These are phyloP conservation scores for Oryza longistaminata DNA, from an alignment of 176 grass and related monocot genomes.

Conservation along the genomic window DNA sequence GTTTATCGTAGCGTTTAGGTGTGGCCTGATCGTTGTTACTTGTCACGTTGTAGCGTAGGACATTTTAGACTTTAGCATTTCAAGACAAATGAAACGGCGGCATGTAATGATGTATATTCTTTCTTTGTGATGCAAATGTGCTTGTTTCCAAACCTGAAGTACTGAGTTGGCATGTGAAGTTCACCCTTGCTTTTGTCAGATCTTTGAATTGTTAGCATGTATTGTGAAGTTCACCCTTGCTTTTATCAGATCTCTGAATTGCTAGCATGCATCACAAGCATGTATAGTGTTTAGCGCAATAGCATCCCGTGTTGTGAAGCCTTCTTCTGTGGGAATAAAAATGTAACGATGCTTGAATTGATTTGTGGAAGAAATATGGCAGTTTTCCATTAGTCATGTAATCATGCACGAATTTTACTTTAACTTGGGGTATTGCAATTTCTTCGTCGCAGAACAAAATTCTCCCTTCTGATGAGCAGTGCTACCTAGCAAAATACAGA, in stretches of 20 bases:
- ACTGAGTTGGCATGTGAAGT: not conserved
- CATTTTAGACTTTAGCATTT: slow-evolving; percentile 27
- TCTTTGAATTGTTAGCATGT: no score
- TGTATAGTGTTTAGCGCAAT: no score
- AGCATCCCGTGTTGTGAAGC: no score
- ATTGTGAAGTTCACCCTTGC: no score
- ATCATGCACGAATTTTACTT: no score
- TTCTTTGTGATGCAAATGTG: slow-evolving; percentile 39
- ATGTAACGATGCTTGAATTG: not conserved
- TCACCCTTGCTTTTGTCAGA: not conserved
- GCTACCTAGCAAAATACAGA: not conserved
- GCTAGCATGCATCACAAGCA: no score
- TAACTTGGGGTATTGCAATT: not conserved
- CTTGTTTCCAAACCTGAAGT: slow-evolving; percentile 9
- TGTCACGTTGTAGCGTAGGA: slow-evolving; percentile 29
- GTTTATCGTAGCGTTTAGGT: slow-evolving; percentile 49
- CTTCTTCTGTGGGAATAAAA: no score
- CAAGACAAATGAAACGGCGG: slow-evolving; percentile 29
- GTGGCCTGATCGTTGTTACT: slow-evolving; percentile 7
- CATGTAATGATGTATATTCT: slow-evolving; percentile 69
- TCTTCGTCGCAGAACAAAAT: not conserved
- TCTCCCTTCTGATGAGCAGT: not conserved
- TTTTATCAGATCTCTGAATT: no score
- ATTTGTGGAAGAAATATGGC: not conserved
- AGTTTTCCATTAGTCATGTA: not conserved